Conservation (phyloP, 2,329 filamentous ascomycete species). For the Curvularia sp. region DNA sequence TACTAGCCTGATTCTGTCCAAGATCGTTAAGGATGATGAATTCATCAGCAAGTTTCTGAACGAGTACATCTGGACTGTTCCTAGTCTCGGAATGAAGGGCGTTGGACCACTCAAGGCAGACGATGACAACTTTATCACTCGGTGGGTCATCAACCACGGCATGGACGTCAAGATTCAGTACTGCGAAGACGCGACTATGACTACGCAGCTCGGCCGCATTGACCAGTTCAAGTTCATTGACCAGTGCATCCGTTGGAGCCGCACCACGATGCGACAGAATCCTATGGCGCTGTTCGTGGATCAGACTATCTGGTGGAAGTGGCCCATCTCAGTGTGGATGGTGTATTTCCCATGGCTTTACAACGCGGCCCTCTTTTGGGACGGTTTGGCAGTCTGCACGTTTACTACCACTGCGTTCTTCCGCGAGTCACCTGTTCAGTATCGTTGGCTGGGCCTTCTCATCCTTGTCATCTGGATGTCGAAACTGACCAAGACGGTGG, state of each 20-base stretch:
- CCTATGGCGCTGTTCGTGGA: conserved; percentile 29
- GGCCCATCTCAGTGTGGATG: conserved; percentile 33
- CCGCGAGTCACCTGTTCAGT: conserved; percentile 6
- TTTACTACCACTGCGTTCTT: conserved; percentile 20
- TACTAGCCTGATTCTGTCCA: conserved; percentile 32
- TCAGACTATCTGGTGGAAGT: conserved; percentile 34
- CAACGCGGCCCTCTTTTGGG: conserved; percentile 35
- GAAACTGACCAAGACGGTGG: conserved; percentile 32
- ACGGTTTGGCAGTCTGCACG: conserved; percentile 18
- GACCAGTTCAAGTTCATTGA: conserved; percentile 24
- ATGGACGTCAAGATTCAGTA: conserved; percentile 63
- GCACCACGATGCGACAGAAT: conserved; percentile 35
- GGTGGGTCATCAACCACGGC: conserved; percentile 56
- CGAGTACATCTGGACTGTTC: conserved; percentile 19
- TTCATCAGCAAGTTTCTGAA: conserved; percentile 33
- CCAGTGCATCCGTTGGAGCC: conserved; percentile 39
- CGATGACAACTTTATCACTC: conserved; percentile 59
- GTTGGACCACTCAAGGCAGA: conserved; percentile 35
- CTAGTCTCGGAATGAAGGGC: conserved; percentile 2
- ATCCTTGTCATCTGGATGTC: conserved; percentile 25
- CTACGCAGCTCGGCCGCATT: conserved; percentile 54
- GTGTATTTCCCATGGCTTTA: conserved; percentile 37
- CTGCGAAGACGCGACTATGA: conserved; percentile 55
- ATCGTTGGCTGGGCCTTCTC: conserved; percentile 5
- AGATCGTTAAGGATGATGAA: conserved; percentile 27